phyloP scores from a whole-genome alignment of 495 filamentous ascomycete species.

The Penicillium goetzii region DNA sequence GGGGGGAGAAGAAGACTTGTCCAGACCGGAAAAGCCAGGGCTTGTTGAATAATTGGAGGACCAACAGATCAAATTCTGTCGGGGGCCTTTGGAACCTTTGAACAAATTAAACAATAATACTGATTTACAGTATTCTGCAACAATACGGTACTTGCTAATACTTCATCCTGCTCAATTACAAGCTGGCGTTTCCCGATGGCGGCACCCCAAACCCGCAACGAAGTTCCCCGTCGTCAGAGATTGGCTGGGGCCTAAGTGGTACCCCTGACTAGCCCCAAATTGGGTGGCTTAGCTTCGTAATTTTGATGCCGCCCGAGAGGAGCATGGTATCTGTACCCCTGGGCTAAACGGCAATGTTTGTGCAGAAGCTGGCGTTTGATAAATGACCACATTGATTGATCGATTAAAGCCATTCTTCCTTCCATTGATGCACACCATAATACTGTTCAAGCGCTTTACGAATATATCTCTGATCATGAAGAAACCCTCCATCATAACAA shows the following conservation, averaged over 20 bases:
- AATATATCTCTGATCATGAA: background rate
- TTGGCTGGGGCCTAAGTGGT: conserved; percentile 17
- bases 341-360: background rate
- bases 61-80: conserved; percentile 2
- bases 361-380: background rate
- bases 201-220: conserved; percentile 15
- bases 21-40: background rate
- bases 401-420: background rate
- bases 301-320: conserved; percentile 11
- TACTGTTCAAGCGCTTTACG: background rate
- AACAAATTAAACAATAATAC: conserved; percentile 5
- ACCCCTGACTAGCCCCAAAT: conserved; percentile 29
- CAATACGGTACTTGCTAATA: background rate
- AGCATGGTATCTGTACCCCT: conserved; percentile 1
- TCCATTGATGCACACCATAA: background rate
- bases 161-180: conserved; percentile 3
- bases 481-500: background rate
- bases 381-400: background rate
- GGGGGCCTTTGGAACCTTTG: background rate
- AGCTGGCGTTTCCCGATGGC: conserved; percentile 4
- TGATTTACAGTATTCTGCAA: background rate
- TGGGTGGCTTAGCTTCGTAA: conserved; percentile 9
- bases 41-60: background rate
- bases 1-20: background rate
- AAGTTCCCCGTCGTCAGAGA: conserved; percentile 18